These are phyloP conservation scores for Chlamydomonas eustigma DNA, from an alignment of 139 green algal genomes.

Conservation along the genomic window DNA sequence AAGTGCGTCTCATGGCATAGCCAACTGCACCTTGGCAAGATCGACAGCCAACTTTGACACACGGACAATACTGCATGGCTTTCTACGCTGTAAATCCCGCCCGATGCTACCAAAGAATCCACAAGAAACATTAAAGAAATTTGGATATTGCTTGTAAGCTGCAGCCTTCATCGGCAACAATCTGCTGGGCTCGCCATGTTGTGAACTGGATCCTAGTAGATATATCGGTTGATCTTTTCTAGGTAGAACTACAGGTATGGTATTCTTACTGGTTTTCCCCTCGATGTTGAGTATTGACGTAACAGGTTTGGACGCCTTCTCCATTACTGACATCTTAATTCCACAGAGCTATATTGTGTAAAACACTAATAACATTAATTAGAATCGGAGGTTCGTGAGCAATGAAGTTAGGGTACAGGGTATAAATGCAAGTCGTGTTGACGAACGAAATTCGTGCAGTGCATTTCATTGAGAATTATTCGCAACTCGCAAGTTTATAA, in stretches of 20 bases:
- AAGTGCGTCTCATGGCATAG: too few species aligned
- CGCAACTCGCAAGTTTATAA: too few species aligned
- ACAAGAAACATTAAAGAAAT: slow-evolving; percentile 35
- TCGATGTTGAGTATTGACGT: too few species aligned
- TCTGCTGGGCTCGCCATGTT: slow-evolving; percentile 23
- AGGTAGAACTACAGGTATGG: slow-evolving; percentile 15
- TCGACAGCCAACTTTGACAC: slow-evolving; percentile 19
- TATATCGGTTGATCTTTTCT: slow-evolving; percentile 16
- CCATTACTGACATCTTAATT: too few species aligned
- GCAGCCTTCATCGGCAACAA: slow-evolving; percentile 34
- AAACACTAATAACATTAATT: too few species aligned
- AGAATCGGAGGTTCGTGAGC: too few species aligned
- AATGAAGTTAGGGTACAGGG: too few species aligned
- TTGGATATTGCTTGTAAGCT: slow-evolving; percentile 29
- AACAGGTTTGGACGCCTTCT: too few species aligned
- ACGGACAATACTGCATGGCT: slow-evolving; percentile 20
- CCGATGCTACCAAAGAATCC: slow-evolving; percentile 25
- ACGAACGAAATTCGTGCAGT: too few species aligned
- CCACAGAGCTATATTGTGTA: too few species aligned
- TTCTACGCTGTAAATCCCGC: slow-evolving; percentile 15
- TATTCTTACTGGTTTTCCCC: slow-evolving; percentile 13
- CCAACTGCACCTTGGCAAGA: slow-evolving; percentile 23
- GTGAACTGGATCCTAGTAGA: slow-evolving; percentile 23
- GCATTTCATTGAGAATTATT: too few species aligned
- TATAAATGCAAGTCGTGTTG: too few species aligned